Conservation (phyloP, 1,139 yeast genomes). For the Candida sanyaensis region DNA sequence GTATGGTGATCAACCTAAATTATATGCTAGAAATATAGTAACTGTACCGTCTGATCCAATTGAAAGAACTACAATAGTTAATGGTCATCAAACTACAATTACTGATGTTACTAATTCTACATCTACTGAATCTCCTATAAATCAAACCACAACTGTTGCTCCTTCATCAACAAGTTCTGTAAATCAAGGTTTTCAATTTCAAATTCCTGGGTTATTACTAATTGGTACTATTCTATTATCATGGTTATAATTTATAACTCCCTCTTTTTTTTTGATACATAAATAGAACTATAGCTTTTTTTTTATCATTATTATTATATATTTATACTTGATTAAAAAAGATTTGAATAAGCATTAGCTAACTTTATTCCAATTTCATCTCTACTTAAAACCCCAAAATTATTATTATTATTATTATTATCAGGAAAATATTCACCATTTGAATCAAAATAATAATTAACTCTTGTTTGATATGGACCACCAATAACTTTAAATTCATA, state of each 20-base stretch:
- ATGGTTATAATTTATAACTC: background rate
- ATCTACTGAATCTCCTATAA: background rate
- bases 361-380: slow-evolving; percentile 3
- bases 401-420: background rate
- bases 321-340: background rate
- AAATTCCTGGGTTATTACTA: background rate
- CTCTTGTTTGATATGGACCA: slow-evolving; percentile 2
- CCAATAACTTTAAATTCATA: slow-evolving; percentile 4
- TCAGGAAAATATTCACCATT: slow-evolving; percentile 4
- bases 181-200: background rate
- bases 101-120: background rate
- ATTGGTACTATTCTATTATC: background rate
- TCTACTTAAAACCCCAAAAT: background rate
- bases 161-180: background rate
- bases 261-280: too few species aligned
- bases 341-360: background rate
- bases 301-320: background rate
- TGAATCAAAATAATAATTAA: slow-evolving; percentile 2
- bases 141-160: background rate
- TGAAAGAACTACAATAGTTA: background rate
- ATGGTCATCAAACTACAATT: background rate
- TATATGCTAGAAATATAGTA: background rate
- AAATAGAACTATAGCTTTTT: too few species aligned
- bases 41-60: background rate
- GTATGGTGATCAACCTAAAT: background rate